Percentiles rank a stretch among this genome's conserved stretches.
Conservation (phyloP, 306 rosid genomes). For the Cucumis sativus region DNA sequence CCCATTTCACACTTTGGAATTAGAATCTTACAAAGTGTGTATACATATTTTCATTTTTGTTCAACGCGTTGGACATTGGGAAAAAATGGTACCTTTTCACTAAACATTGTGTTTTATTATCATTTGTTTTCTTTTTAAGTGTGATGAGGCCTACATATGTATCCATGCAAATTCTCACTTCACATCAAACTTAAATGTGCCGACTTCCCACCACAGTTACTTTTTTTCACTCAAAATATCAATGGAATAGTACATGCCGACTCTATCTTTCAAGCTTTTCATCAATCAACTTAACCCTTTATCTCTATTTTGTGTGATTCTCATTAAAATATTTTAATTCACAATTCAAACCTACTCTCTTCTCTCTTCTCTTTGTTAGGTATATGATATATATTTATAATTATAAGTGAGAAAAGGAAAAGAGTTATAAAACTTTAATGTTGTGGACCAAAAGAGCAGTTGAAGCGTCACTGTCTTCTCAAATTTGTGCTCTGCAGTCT, state of each 20-base stretch:
- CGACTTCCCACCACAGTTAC: neutral
- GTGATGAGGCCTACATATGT: neutral
- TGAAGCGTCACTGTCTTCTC: no score
- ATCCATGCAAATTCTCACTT: conserved; percentile 4
- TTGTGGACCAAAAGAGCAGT: no score
- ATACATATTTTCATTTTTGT: neutral
- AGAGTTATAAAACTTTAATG: no score
- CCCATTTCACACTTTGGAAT: neutral
- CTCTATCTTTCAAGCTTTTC: neutral
- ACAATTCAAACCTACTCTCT: no score
- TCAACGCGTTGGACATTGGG: neutral
- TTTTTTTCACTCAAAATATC: neutral
- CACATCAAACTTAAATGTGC: conserved; percentile 6
- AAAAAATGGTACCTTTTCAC: neutral
- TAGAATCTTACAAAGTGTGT: neutral
- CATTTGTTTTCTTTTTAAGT: neutral
- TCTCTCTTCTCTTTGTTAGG: no score
- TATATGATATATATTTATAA: no score
- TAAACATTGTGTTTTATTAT: neutral
- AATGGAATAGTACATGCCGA: neutral
- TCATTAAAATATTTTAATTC: no score
- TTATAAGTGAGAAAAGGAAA: no score
- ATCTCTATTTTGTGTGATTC: no score
- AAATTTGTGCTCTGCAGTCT: no score
- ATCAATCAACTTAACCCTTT: no score